Evolutionary conservation across 2,329 filamentous ascomycete genomes (phyloP).

Genomic region (Reticulascus tulasneorum): DNA sequence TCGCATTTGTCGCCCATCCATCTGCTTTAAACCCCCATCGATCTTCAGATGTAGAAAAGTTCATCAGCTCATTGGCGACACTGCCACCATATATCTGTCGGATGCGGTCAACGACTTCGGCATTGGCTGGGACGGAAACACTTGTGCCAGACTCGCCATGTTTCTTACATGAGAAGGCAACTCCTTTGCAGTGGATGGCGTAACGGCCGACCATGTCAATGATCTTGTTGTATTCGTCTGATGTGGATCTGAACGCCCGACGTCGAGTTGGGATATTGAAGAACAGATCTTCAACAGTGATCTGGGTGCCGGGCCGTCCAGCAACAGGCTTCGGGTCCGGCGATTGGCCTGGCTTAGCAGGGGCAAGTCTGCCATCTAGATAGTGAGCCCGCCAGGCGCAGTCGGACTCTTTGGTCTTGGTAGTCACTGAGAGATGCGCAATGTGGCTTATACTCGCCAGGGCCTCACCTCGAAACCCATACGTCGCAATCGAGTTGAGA

Average conservation of each 20-base stretch:
- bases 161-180: conserved; percentile 96
- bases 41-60: conserved; percentile 66
- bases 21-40: conserved; percentile 81
- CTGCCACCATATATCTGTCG: conserved; percentile 81
- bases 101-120: conserved; percentile 75
- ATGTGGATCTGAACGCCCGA: conserved; percentile 82
- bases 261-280: conserved; percentile 91
- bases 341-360: conserved; percentile 82
- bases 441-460: conserved; percentile 98
- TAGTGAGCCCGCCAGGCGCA: conserved; percentile 92
- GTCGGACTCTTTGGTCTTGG: conserved; percentile 81
- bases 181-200: conserved; percentile 84
- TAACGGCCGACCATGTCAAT: conserved; percentile 92
- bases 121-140: conserved; percentile 71
- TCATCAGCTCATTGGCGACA: conserved; percentile 84
- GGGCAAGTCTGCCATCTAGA: conserved; percentile 72
- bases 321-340: conserved; percentile 84
- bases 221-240: conserved; percentile 97
- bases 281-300: conserved; percentile 94
- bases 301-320: conserved; percentile 86
- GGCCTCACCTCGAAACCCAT: conserved; percentile 96
- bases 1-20: conserved; percentile 85
- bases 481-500: conserved; percentile 82
- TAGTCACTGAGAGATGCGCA: conserved; percentile 91
- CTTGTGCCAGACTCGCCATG: conserved; percentile 82